Conservation (phyloP, 2,329 filamentous ascomycete genomes). For the Fusarium transvaalense region DNA sequence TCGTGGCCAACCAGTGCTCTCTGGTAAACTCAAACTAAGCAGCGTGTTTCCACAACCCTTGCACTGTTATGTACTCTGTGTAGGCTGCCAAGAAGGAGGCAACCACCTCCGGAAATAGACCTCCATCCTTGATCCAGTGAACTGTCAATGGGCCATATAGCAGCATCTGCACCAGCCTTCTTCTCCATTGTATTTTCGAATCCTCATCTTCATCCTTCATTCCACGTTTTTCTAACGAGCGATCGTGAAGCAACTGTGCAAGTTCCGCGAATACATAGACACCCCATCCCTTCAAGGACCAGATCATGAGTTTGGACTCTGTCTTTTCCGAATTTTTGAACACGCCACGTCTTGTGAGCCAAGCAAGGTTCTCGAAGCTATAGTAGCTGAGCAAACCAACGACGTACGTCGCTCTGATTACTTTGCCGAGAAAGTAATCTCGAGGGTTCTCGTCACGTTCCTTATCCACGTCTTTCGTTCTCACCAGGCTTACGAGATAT, state of each 20-base stretch:
- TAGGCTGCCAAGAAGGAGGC: conserved; percentile 29
- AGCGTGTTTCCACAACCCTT: conserved; percentile 21
- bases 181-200: conserved; percentile 9
- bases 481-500: neutral
- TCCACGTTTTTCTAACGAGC: neutral
- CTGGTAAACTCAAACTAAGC: neutral
- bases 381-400: conserved; percentile 21
- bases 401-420: conserved; percentile 14
- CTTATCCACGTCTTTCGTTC: accelerated
- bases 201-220: neutral
- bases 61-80: conserved; percentile 28
- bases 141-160: conserved; percentile 23
- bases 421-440: neutral
- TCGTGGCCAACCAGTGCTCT: too few species aligned
- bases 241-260: conserved; percentile 19
- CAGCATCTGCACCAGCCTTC: conserved; percentile 12
- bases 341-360: conserved; percentile 19
- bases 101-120: conserved; percentile 18
- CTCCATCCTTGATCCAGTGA: conserved; percentile 29
- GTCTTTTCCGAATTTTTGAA: conserved; percentile 13
- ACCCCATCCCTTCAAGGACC: conserved; percentile 25
- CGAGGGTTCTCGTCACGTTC: neutral
- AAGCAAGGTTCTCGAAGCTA: conserved; percentile 16
- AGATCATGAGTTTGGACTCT: conserved; percentile 21
- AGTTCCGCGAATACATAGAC: conserved; percentile 24